These are phyloP conservation scores for Trichoderma citrinoviride DNA, from an alignment of 2,329 filamentous ascomycete species.

Conservation along the genomic window DNA sequence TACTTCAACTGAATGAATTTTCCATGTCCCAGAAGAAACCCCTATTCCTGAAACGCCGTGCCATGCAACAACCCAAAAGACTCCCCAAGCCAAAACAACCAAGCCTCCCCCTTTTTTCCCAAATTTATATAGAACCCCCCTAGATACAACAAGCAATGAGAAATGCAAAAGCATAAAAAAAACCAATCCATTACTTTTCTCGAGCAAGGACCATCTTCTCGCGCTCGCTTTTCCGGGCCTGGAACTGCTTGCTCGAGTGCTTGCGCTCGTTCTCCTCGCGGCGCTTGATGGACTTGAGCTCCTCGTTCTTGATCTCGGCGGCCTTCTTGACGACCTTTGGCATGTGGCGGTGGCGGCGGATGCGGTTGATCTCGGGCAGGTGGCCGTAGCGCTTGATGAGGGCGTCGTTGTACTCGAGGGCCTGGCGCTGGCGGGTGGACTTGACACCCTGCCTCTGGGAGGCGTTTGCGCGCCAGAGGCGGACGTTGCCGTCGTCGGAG, in stretches of 20 bases:
- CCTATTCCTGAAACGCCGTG: conserved; percentile 33
- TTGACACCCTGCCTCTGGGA: conserved; percentile 82
- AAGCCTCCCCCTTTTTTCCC: not conserved
- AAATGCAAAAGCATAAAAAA: not conserved
- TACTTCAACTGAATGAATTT: not conserved
- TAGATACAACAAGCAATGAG: not conserved
- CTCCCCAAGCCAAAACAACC: not conserved
- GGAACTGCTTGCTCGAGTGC: conserved; percentile 80
- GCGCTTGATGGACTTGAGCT: conserved; percentile 82
- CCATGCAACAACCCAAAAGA: conserved; percentile 30
- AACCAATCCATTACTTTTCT: conserved; percentile 46
- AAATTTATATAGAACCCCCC: not conserved
- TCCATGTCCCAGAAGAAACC: not conserved
- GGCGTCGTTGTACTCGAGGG: conserved; percentile 87
- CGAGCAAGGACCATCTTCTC: conserved; percentile 86
- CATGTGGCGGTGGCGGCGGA: conserved; percentile 85
- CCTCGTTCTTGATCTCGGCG: conserved; percentile 87
- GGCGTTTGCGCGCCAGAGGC: conserved; percentile 86
- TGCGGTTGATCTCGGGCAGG: conserved; percentile 93
- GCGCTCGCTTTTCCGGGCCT: conserved; percentile 71
- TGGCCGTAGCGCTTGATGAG: conserved; percentile 82
- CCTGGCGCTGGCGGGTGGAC: conserved; percentile 77
- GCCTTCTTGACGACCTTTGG: conserved; percentile 96
- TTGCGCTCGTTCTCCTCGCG: conserved; percentile 92
- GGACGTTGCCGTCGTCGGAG: conserved; percentile 84